Base-by-base conservation (phyloP, 2,329 filamentous ascomycete genomes). In the Fusarium caatingaense region DNA sequence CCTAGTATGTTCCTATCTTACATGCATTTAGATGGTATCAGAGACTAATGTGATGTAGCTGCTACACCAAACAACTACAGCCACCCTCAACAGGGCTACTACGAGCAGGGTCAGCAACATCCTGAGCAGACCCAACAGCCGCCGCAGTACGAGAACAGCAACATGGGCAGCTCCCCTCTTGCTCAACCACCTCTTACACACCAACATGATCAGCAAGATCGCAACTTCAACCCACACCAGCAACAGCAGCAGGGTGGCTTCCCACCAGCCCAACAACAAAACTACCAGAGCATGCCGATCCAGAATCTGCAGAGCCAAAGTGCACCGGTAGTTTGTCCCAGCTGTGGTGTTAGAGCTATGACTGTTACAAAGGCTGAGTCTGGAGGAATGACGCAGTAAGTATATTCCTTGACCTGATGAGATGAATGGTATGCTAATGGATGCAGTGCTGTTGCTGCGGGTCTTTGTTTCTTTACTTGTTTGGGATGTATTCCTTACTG, bases 401-500 rank as follows among this genome's bases (percentile, higher is more conserved):
- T 68, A 30, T 30, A 30, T 15, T 30, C 12, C 28, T 7, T 15
- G 13, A 7, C 6, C 28, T 4, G 28, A 30, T 30, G 6, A 30
- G 28, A 30, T 8, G 12, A 30, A 30, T 30, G 2, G 1, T 30
- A 15, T 30, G 28, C 28, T 30, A 30, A 30, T 15, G 4, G 3
- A n/a, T n/a, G 15, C 6, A 74, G 72, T 69, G 68, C 44, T 34
- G 6, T 67, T 41, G 72, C 72, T 10, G 68, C 68, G 8, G 10
- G 68, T 11, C 58, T 68, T 2, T 74, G 72, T 11, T 58, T 68
- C 27, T 41, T 69, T 8, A 63, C 27, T n/a, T 72, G 68, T n/a
- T 11, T 73, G 27, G 72, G 70, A 51, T 74, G 70, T 41, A 63
- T 74, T 16, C 70, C 73, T 0, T 75, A 73, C 37, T 60, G 37